A percentile compares a stretch with the other conserved stretches of the same genome.
phyloP scores from a whole-genome alignment of 768 basidiomycete genomes.

The Calocera viscosa region DNA sequence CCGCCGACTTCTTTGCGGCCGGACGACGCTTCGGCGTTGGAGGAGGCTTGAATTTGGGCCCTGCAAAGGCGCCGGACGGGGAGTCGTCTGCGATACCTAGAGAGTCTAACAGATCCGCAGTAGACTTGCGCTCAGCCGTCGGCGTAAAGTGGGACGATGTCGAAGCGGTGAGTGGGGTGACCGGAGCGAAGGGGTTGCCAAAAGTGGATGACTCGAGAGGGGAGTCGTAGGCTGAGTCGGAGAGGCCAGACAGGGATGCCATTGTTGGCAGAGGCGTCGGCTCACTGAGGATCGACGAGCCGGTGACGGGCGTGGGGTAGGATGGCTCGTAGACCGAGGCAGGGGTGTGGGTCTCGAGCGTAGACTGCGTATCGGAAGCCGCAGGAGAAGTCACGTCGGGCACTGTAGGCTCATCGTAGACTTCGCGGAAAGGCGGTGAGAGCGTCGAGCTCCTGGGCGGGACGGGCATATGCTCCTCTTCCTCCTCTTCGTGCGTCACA shows the following conservation, averaged over 20 bases:
- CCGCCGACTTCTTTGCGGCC: background rate
- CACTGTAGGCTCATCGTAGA: constrained; percentile 17
- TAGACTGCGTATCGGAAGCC: constrained; percentile 31
- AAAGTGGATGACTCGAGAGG: background rate
- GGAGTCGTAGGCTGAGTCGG: background rate
- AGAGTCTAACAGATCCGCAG: background rate
- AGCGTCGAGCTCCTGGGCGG: background rate
- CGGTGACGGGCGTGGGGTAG: constrained; percentile 28
- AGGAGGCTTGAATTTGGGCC: constrained; percentile 5
- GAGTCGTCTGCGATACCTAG: background rate
- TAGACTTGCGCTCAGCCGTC: background rate
- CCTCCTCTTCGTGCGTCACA: constrained; percentile 25
- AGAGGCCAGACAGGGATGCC: background rate
- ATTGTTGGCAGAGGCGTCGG: constrained; percentile 3
- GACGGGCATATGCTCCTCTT: constrained; percentile 9
- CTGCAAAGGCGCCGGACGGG: background rate
- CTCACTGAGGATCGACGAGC: background rate
- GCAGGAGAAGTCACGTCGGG: constrained; percentile 14
- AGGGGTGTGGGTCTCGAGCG: constrained; percentile 16
- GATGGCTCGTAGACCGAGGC: constrained; percentile 12
- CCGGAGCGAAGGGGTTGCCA: background rate
- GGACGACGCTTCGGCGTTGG: background rate
- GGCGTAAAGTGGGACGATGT: background rate
- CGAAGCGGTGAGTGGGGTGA: background rate
- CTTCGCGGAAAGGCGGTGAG: background rate